A percentile compares a stretch with the other conserved stretches of the same genome.
These are phyloP conservation scores for Verticillium longisporum DNA, from an alignment of 2,329 filamentous ascomycete species.

Conservation along the genomic window DNA sequence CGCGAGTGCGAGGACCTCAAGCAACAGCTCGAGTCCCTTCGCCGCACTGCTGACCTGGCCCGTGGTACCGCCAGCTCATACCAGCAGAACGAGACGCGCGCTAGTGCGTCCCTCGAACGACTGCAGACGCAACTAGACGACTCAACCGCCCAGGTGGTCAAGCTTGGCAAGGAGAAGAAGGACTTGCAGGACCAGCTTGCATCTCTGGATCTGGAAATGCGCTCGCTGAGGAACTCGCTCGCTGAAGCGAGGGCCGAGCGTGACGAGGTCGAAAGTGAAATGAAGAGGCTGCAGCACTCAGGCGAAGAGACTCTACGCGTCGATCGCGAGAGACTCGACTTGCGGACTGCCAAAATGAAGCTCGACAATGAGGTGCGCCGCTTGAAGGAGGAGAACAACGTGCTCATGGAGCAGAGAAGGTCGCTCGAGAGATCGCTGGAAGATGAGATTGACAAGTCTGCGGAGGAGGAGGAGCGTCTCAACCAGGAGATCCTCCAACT, in stretches of 20 bases:
- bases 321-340: constrained; percentile 62
- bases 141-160: constrained; percentile 48
- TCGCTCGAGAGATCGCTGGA: constrained; percentile 58
- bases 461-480: constrained; percentile 58
- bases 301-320: constrained; percentile 53
- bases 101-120: constrained; percentile 38
- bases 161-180: constrained; percentile 53
- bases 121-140: constrained; percentile 53
- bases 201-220: constrained; percentile 52
- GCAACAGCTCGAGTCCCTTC: constrained; percentile 32
- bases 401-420: constrained; percentile 48
- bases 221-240: constrained; percentile 47
- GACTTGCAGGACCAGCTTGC: constrained; percentile 56
- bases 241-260: constrained; percentile 57
- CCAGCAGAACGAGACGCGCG: constrained; percentile 7
- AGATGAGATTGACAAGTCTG: constrained; percentile 58
- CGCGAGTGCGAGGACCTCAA: constrained; percentile 36
- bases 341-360: constrained; percentile 60
- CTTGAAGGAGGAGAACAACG: constrained; percentile 56
- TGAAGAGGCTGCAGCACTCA: constrained; percentile 47
- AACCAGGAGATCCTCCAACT: constrained; percentile 47
- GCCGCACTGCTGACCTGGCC: constrained; percentile 12
- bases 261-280: constrained; percentile 57
- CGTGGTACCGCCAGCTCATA: constrained; percentile 5
- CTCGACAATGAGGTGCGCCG: constrained; percentile 61